These are phyloP conservation scores for Tothia fuscella DNA, from an alignment of 2,329 filamentous ascomycete species.

Conservation along the genomic window DNA sequence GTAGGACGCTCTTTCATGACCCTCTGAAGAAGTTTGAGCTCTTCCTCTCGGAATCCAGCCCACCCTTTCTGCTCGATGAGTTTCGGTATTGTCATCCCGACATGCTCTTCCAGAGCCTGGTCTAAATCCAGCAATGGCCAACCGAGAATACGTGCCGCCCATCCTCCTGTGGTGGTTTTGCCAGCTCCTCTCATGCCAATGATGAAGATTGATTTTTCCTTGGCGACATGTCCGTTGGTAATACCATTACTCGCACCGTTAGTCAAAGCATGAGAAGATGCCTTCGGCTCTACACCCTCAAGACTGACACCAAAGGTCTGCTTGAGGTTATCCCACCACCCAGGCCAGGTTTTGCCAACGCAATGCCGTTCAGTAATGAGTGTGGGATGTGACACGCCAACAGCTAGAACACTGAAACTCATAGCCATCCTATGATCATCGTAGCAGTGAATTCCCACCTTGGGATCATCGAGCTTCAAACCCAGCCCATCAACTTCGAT, in stretches of 20 bases:
- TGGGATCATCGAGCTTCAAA: constrained; percentile 37
- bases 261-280: constrained; percentile 22
- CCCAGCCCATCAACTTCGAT: constrained; percentile 58
- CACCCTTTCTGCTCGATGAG: constrained; percentile 71
- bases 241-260: constrained; percentile 26
- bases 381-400: constrained; percentile 57
- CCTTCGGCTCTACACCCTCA: constrained; percentile 56
- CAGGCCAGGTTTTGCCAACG: constrained; percentile 95
- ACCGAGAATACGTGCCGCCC: constrained; percentile 65
- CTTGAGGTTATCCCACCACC: constrained; percentile 89
- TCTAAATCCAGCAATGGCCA: constrained; percentile 80
- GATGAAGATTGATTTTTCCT: constrained; percentile 67
- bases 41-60: constrained; percentile 75
- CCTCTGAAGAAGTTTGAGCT: constrained; percentile 60
- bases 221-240: constrained; percentile 21
- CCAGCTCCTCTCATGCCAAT: constrained; percentile 96
- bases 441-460: constrained; percentile 74
- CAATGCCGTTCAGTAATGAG: constrained; percentile 84
- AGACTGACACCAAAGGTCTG: constrained; percentile 65
- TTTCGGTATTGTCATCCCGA: constrained; percentile 69
- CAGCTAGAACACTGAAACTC: constrained; percentile 86
- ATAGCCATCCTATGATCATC: constrained; percentile 97
- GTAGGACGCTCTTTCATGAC: constrained; percentile 62
- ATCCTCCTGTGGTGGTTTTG: constrained; percentile 85
- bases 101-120: constrained; percentile 64